Percentiles rank a stretch among this genome's conserved stretches.
Conservation (phyloP, 1,139 yeast genomes). For the Protomyces arabidopsidicola region DNA sequence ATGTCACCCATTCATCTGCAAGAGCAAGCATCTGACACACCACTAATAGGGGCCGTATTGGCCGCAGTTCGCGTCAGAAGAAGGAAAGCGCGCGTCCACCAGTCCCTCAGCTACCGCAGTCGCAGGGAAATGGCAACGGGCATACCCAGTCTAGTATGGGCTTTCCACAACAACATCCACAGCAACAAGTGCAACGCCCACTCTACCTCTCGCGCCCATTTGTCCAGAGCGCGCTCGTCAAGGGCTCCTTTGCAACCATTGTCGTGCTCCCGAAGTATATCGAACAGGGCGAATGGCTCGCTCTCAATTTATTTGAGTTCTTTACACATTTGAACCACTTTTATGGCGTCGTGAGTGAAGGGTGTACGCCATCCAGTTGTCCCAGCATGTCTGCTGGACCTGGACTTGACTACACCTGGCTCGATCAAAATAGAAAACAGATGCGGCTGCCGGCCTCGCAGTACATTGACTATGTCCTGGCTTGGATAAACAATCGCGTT, state of each 20-base stretch:
- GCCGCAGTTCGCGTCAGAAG: slow-evolving; percentile 23
- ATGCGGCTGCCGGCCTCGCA: slow-evolving; percentile 86
- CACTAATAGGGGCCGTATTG: slow-evolving; percentile 1
- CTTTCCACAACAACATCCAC: neutral
- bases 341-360: slow-evolving; percentile 19
- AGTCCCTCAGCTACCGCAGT: slow-evolving; percentile 6
- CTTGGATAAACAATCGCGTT: slow-evolving; percentile 83
- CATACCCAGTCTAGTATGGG: neutral
- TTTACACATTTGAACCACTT: slow-evolving; percentile 52
- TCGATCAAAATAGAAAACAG: slow-evolving; percentile 70
- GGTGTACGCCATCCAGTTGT: slow-evolving; percentile 5
- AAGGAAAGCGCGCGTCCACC: slow-evolving; percentile 23
- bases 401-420: slow-evolving; percentile 78
- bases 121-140: neutral
- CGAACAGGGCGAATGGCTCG: slow-evolving; percentile 92
- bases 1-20: neutral
- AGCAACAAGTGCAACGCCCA: slow-evolving; percentile 6
- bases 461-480: slow-evolving; percentile 82
- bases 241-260: slow-evolving; percentile 95
- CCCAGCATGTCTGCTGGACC: slow-evolving; percentile 27
- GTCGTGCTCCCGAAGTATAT: slow-evolving; percentile 94
- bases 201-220: slow-evolving; percentile 85
- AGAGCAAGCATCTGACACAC: neutral
- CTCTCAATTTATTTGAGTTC: slow-evolving; percentile 83
- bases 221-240: slow-evolving; percentile 87